A percentile compares a stretch with the other conserved stretches of the same genome.
These are phyloP conservation scores for Nyssa sinensis DNA, from an alignment of 148 eudicot species.

Conservation along the genomic window DNA sequence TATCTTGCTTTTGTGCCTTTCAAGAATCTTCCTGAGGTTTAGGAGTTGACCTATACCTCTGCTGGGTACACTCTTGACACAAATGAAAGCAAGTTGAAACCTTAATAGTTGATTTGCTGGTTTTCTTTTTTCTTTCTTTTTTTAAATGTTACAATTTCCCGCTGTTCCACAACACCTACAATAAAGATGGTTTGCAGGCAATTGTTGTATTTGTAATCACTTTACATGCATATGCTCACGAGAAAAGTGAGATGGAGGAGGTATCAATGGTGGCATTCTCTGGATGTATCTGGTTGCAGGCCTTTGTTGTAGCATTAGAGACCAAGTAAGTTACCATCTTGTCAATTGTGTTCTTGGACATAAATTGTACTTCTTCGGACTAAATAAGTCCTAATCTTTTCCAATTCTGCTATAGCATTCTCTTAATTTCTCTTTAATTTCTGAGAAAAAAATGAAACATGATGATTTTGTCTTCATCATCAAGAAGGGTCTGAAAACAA, in stretches of 20 bases:
- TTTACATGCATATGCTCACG: constrained; percentile 70
- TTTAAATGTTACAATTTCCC: not conserved
- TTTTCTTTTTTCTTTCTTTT: not conserved
- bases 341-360: not conserved
- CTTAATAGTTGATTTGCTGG: not conserved
- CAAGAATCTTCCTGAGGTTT: too few relatives aligned
- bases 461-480: not conserved
- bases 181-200: constrained; percentile 55
- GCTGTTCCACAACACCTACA: constrained; percentile 8
- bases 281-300: constrained; percentile 99
- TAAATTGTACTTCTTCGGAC: not conserved
- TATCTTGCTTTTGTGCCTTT: too few relatives aligned
- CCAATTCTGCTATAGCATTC: not conserved
- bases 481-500: not conserved
- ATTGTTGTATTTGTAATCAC: constrained; percentile 79
- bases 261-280: constrained; percentile 94
- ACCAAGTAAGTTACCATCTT: constrained; percentile 67
- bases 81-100: too few relatives aligned
- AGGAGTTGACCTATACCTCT: too few relatives aligned
- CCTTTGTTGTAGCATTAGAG: constrained; percentile 85
- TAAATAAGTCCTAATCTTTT: too few relatives aligned
- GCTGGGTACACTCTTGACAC: too few relatives aligned
- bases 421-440: too few relatives aligned
- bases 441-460: too few relatives aligned
- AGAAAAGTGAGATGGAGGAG: constrained; percentile 94